Evolutionary conservation across 208 protist species (phyloP).

Genomic region (Jaenimonas drosophilae): DNA sequence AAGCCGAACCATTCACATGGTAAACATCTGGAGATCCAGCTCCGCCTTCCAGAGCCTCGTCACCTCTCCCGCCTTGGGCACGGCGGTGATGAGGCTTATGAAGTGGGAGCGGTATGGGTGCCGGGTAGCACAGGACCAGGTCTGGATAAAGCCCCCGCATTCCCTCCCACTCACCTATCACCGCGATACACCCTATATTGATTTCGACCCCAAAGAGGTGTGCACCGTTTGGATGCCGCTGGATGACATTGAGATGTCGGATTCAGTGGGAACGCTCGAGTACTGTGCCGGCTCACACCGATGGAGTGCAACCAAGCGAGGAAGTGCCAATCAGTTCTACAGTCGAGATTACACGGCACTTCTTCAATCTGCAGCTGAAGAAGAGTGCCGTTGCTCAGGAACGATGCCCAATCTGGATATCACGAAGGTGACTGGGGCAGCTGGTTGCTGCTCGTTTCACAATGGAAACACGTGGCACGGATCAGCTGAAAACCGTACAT

Average conservation of each 20-base stretch:
- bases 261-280: constrained; percentile 19
- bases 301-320: constrained; percentile 10
- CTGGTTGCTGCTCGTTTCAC: not conserved
- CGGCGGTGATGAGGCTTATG: constrained; percentile 10
- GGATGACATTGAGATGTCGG: constrained; percentile 7
- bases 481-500: not conserved
- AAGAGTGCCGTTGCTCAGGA: too few species aligned
- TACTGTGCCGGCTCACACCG: constrained; percentile 32
- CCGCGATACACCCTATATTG: constrained; percentile 34
- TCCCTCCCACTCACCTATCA: constrained; percentile 28
- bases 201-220: constrained; percentile 26
- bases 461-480: constrained; percentile 1
- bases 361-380: constrained; percentile 15
- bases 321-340: constrained; percentile 37
- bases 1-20: constrained; percentile 19
- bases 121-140: constrained; percentile 28
- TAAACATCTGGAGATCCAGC: constrained; percentile 20
- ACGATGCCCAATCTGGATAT: not conserved
- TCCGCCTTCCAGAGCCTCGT: constrained; percentile 6
- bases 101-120: constrained; percentile 21
- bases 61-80: constrained; percentile 9
- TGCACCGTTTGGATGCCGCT: constrained; percentile 33
- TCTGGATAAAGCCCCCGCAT: constrained; percentile 25
- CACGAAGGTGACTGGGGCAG: not conserved
- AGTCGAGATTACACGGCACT: constrained; percentile 18